A percentile compares a stretch with the other conserved stretches of the same genome.
phyloP scores from a whole-genome alignment of 2,329 filamentous ascomycete genomes.

The Magnaporthales sp. region DNA sequence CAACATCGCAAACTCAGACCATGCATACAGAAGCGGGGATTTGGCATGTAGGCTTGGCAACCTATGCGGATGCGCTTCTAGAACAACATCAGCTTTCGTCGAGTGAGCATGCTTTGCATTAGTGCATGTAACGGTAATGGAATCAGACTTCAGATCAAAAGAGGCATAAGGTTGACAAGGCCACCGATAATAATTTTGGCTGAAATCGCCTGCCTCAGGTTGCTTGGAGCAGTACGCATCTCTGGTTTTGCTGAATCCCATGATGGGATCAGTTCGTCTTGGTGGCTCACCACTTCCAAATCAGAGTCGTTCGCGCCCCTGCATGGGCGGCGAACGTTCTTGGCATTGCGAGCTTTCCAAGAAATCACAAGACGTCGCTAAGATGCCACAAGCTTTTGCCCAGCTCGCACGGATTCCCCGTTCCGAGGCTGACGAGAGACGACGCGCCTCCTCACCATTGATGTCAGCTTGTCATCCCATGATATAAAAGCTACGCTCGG shows the following conservation, averaged over 20 bases:
- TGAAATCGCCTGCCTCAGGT: neutral
- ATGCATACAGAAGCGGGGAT: neutral
- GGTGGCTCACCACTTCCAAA: neutral
- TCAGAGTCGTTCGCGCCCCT: no score
- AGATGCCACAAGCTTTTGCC: slow-evolving; percentile 5
- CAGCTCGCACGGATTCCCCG: neutral
- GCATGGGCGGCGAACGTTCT: neutral
- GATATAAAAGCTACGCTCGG: neutral
- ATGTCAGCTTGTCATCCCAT: neutral
- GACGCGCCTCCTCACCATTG: neutral
- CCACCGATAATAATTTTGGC: neutral
- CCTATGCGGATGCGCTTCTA: neutral
- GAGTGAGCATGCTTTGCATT: neutral
- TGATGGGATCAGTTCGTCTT: neutral
- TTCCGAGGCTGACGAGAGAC: neutral
- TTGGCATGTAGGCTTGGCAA: no score
- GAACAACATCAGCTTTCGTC: neutral
- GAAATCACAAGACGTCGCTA: neutral
- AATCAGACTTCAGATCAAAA: no score
- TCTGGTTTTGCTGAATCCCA: neutral
- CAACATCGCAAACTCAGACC: neutral
- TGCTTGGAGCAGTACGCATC: neutral
- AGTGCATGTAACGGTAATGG: neutral
- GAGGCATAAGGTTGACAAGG: neutral
- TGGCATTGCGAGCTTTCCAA: neutral